Base-by-base conservation (phyloP, 1,284 basidiomycete species). In the Microbotryum lychnidis-dioicae region DNA sequence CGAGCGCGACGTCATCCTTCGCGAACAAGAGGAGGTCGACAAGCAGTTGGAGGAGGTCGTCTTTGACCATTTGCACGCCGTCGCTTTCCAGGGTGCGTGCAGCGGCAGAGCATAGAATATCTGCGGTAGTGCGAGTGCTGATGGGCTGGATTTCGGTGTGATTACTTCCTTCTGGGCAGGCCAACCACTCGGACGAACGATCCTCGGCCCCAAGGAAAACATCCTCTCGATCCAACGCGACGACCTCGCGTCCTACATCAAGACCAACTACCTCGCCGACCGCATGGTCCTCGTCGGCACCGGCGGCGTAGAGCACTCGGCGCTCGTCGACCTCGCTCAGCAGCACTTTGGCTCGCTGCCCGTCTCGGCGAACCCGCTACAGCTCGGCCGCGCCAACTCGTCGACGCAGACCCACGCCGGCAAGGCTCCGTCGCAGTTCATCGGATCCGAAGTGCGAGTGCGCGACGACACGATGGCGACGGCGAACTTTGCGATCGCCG, bases 21-120 rank as follows among this genome's bases (percentile, higher is more conserved):
- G 96, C 67, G 96, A 99, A 77, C 92, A 97, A 80, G 90, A 97
- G 80, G 96, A 98, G 80, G 96, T 98, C 51, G 92, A 97, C 79
- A 97, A 97, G 81, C 91, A 96, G 80, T 79, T 89, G 63, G 92
- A 97, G 80, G 94, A 98, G 78, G 94, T 98, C 72, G 91, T 98
- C 23, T 98, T 98, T 73, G 94, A 98, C 79, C 94, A 98, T 76
- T 79, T 99, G 66, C 94, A 99, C 78, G 82, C 93, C 57, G 85
- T 97, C 69, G 96, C 96, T 64, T 99, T 93, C 84, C 89, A 92
- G 78, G 84, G 89, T 89, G 73, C 66, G 80, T 78, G 54, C 8
- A 14, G 25, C 3, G 25, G 25, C 25, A 25, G 25, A 25, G 25
- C 25, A 25, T 3, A 25, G 25, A 25, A 25, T 2, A 25, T 4